A percentile compares a stretch with the other conserved stretches of the same genome.
These are phyloP conservation scores for Phanerochaete sordida DNA, from an alignment of 768 basidiomycete genomes.

Conservation along the genomic window DNA sequence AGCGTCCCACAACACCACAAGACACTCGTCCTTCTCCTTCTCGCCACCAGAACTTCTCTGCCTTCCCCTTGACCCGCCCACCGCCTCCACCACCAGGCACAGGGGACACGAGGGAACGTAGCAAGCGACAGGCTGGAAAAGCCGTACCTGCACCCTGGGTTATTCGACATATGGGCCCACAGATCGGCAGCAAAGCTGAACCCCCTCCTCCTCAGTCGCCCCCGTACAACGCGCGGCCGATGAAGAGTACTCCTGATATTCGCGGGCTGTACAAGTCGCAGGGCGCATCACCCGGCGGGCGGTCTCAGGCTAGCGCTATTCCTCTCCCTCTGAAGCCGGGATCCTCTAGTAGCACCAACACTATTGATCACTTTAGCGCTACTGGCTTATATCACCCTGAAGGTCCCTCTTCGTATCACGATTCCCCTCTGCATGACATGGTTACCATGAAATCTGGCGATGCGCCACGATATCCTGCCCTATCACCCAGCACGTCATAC, in stretches of 20 bases:
- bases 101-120: conserved; percentile 13
- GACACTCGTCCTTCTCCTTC: conserved; percentile 16
- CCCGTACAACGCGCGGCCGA: conserved; percentile 24
- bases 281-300: conserved; percentile 21
- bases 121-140: conserved; percentile 28
- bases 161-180: conserved; percentile 45
- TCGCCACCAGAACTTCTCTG: conserved; percentile 6
- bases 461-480: not conserved
- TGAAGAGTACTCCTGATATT: conserved; percentile 62
- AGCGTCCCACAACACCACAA: conserved; percentile 19
- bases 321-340: conserved; percentile 29
- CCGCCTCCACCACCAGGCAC: conserved; percentile 13
- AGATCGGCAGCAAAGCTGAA: conserved; percentile 34
- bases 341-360: not conserved
- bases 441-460: conserved; percentile 10
- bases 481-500: conserved; percentile 6
- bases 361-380: not conserved
- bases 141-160: conserved; percentile 43
- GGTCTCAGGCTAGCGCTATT: conserved; percentile 13
- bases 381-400: not conserved
- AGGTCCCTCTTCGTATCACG: not conserved
- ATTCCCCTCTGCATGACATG: conserved; percentile 1
- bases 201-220: conserved; percentile 30
- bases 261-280: conserved; percentile 30
- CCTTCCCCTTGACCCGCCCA: conserved; percentile 21